Percentiles rank a stretch among this genome's conserved stretches.
These are phyloP conservation scores for Blastomyces gilchristii DNA, from an alignment of 2,329 filamentous ascomycete genomes.

Conservation along the genomic window DNA sequence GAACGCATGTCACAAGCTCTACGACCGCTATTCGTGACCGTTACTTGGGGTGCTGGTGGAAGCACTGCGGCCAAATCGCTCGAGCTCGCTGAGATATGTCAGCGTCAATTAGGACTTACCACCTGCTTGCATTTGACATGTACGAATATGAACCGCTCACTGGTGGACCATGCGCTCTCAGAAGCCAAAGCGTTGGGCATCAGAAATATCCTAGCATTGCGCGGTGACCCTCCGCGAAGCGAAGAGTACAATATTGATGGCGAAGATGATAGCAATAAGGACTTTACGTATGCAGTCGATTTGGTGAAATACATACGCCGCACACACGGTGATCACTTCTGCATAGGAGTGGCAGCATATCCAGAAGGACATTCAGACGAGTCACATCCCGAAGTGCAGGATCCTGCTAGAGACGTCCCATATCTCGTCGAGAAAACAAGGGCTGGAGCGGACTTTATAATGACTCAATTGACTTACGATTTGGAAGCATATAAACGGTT, in stretches of 20 bases:
- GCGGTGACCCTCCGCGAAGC: constrained; percentile 80
- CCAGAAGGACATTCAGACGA: constrained; percentile 93
- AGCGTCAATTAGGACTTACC: constrained; percentile 80
- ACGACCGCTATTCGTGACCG: constrained; percentile 86
- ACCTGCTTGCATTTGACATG: constrained; percentile 95
- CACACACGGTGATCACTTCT: constrained; percentile 88
- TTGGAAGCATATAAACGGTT: constrained; percentile 70
- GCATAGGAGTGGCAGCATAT: constrained; percentile 86
- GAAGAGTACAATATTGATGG: constrained; percentile 71
- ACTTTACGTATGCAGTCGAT: constrained; percentile 83
- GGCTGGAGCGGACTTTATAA: constrained; percentile 92
- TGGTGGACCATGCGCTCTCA: constrained; percentile 82
- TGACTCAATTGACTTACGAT: constrained; percentile 97
- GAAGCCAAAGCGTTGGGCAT: constrained; percentile 86
- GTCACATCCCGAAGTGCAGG: constrained; percentile 70
- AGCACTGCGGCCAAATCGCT: constrained; percentile 85
- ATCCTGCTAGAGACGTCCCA: constrained; percentile 59
- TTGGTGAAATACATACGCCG: constrained; percentile 80
- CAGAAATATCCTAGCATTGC: constrained; percentile 81
- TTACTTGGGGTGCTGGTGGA: constrained; percentile 95
- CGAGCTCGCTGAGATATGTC: constrained; percentile 89
- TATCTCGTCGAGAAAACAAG: constrained; percentile 82
- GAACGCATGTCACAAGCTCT: constrained; percentile 90
- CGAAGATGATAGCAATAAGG: constrained; percentile 54
- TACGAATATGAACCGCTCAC: constrained; percentile 84